These are phyloP conservation scores for Penicillium crystallinum DNA, from an alignment of 495 filamentous ascomycete species.

Conservation along the genomic window DNA sequence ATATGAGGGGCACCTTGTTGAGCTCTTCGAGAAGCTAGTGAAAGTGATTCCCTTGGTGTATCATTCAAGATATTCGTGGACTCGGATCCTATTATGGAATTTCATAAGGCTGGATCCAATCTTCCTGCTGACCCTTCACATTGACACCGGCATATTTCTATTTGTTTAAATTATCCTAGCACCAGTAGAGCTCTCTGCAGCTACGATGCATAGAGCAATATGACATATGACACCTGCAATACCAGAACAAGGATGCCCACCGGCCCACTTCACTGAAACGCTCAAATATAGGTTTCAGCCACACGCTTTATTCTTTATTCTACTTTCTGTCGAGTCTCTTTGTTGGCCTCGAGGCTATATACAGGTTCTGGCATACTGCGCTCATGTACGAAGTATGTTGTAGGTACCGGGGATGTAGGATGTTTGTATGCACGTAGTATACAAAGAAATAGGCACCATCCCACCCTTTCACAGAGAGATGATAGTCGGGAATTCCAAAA, in stretches of 20 bases:
- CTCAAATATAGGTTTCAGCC: conserved; percentile 1
- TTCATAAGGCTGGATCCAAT: neutral
- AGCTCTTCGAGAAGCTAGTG: too few relatives aligned
- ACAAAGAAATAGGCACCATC: neutral
- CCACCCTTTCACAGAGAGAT: neutral
- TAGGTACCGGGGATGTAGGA: too few relatives aligned
- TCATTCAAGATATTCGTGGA: too few relatives aligned
- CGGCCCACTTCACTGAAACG: neutral
- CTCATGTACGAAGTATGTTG: neutral
- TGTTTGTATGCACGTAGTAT: neutral
- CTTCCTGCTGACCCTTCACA: neutral
- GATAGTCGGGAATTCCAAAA: neutral
- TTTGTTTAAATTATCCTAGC: neutral
- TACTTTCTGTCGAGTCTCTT: neutral
- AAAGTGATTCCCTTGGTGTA: too few relatives aligned
- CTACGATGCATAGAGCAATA: neutral
- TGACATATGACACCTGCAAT: neutral
- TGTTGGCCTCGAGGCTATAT: neutral
- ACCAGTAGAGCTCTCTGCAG: neutral
- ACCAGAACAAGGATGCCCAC: neutral
- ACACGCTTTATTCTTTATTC: neutral
- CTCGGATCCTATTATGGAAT: too few relatives aligned
- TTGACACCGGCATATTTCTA: neutral
- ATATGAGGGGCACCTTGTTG: too few relatives aligned
- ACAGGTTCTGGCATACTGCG: neutral